Percentiles rank a stretch among this genome's conserved stretches.
phyloP scores from a whole-genome alignment of 2,329 filamentous ascomycete genomes.

The Fusarium sterilihyphosum region DNA sequence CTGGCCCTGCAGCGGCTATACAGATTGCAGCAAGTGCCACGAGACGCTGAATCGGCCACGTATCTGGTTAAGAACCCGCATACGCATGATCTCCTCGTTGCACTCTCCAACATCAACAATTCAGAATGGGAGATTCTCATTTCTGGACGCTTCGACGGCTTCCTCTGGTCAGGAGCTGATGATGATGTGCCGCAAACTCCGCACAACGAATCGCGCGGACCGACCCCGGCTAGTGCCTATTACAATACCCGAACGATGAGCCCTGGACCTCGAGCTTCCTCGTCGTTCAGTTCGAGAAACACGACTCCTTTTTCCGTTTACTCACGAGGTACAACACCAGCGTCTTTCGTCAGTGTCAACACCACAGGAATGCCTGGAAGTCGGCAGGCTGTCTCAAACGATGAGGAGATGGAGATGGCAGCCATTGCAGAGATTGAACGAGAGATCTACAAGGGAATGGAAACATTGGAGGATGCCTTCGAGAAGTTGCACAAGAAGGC shows the following conservation, averaged over 20 bases:
- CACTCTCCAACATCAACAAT: conserved; percentile 85
- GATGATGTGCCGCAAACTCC: conserved; percentile 55
- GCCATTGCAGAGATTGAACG: conserved; percentile 90
- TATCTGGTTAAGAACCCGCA: conserved; percentile 85
- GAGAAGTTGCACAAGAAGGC: conserved; percentile 89
- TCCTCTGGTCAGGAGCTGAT: conserved; percentile 92
- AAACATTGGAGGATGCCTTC: conserved; percentile 92
- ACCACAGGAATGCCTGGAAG: conserved; percentile 57
- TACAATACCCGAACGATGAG: conserved; percentile 53
- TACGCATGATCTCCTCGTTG: conserved; percentile 87
- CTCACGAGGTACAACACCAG: conserved; percentile 66
- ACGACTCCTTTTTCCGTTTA: conserved; percentile 61
- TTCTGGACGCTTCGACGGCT: conserved; percentile 94
- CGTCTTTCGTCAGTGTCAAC: conserved; percentile 67
- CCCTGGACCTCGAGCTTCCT: conserved; percentile 53
- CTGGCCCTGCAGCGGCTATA: conserved; percentile 87
- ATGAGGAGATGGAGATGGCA: conserved; percentile 93
- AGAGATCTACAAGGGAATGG: conserved; percentile 94
- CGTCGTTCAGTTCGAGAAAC: conserved; percentile 56
- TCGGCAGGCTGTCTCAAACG: conserved; percentile 78
- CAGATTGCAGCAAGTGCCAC: conserved; percentile 74
- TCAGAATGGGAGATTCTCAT: conserved; percentile 98
- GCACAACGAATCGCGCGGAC: conserved; percentile 61
- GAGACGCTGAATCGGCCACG: conserved; percentile 86
- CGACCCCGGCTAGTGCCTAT: conserved; percentile 63